Conservation (phyloP, 2,329 filamentous ascomycete species). For the Aspergillus uvarum region DNA sequence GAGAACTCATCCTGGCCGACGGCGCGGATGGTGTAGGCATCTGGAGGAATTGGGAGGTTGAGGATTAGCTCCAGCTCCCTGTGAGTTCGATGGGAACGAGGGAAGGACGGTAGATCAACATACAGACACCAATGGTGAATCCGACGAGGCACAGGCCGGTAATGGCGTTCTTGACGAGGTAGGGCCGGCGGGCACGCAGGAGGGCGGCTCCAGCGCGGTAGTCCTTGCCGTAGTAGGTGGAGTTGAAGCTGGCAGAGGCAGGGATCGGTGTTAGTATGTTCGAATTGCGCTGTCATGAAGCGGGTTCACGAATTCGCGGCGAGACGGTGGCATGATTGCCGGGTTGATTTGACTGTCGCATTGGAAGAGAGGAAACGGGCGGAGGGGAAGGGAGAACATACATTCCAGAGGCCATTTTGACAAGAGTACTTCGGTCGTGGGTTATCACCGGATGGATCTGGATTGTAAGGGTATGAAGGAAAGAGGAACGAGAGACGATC, state of each 20-base stretch:
- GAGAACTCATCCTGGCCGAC: constrained; percentile 97
- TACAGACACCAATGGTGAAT: constrained; percentile 86
- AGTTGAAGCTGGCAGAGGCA: constrained; percentile 56
- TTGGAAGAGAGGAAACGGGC: neutral
- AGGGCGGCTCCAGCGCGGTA: constrained; percentile 85
- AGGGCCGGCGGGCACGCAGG: constrained; percentile 86
- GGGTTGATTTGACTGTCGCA: neutral
- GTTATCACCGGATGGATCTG: neutral
- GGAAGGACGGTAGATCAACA: constrained; percentile 40
- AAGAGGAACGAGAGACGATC: neutral
- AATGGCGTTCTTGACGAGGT: constrained; percentile 82
- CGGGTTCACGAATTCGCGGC: neutral
- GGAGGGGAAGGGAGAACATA: constrained; percentile 7
- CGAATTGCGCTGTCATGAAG: neutral
- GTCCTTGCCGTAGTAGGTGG: constrained; percentile 88
- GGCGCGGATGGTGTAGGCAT: constrained; percentile 72
- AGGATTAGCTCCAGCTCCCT: neutral
- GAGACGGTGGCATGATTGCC: neutral
- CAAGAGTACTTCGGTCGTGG: neutral
- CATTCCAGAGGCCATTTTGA: constrained; percentile 19
- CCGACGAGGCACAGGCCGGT: constrained; percentile 73
- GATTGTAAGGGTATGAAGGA: neutral
- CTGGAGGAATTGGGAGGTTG: constrained; percentile 40
- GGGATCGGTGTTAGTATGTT: neutral
- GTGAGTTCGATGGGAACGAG: neutral